Conservation (phyloP, 805 yeast species). For the Ogataea salicorniae region DNA sequence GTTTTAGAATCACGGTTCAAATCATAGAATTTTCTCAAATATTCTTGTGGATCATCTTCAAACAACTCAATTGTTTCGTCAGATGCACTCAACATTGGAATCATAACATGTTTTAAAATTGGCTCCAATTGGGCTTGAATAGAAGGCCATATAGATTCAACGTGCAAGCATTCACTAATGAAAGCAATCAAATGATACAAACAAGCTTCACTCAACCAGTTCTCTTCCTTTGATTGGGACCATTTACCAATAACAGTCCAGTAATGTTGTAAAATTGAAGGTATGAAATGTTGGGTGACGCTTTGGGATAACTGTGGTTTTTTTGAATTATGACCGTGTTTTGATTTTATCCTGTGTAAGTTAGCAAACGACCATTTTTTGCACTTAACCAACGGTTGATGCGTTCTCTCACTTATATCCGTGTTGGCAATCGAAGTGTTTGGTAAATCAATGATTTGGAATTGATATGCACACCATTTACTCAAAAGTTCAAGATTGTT, state of each 20-base stretch:
- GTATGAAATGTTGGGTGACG: slow-evolving; percentile 56
- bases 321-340: slow-evolving; percentile 39
- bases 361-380: slow-evolving; percentile 86
- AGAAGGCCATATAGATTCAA: slow-evolving; percentile 55
- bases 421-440: slow-evolving; percentile 37
- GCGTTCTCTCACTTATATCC: slow-evolving; percentile 41
- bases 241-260: slow-evolving; percentile 62
- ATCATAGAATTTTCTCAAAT: slow-evolving; percentile 67
- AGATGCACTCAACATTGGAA: slow-evolving; percentile 68
- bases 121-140: slow-evolving; percentile 62
- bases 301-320: slow-evolving; percentile 21
- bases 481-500: slow-evolving; percentile 41
- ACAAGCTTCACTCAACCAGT: slow-evolving; percentile 64
- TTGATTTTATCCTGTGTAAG: slow-evolving; percentile 57
- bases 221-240: slow-evolving; percentile 40
- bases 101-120: slow-evolving; percentile 65
- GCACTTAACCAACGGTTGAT: slow-evolving; percentile 55
- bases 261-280: slow-evolving; percentile 59
- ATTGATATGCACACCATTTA: slow-evolving; percentile 70
- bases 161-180: slow-evolving; percentile 50
- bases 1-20: slow-evolving; percentile 43
- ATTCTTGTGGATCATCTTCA: slow-evolving; percentile 86
- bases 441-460: slow-evolving; percentile 50
- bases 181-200: slow-evolving; percentile 60
- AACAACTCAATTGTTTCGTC: slow-evolving; percentile 66